These are phyloP conservation scores for Cadophora luteo-olivacea DNA, from an alignment of 2,329 filamentous ascomycete species.

Conservation along the genomic window DNA sequence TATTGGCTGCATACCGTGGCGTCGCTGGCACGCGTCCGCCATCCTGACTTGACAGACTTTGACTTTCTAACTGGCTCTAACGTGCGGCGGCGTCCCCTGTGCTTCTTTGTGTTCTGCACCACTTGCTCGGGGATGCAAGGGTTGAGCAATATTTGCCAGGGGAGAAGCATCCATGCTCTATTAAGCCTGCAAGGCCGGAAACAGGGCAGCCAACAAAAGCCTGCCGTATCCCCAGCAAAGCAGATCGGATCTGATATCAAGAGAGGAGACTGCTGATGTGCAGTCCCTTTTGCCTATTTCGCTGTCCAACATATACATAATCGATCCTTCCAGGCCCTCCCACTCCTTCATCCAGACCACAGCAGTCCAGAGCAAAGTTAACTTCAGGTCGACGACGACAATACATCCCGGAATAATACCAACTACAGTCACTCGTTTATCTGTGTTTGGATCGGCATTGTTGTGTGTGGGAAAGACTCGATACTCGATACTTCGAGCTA, in stretches of 20 bases:
- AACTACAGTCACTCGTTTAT: constrained; percentile 43
- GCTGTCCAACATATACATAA: constrained; percentile 8
- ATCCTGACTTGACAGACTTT: constrained; percentile 5
- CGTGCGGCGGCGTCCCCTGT: constrained; percentile 1
- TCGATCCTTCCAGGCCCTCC: constrained; percentile 15
- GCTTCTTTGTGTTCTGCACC: constrained; percentile 15
- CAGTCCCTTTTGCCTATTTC: constrained; percentile 22
- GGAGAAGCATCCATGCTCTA: constrained; percentile 1
- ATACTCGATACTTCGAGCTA: constrained; percentile 1
- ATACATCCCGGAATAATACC: constrained; percentile 24
- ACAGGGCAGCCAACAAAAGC: constrained; percentile 16
- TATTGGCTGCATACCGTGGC: constrained; percentile 25
- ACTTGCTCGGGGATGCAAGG: constrained; percentile 18
- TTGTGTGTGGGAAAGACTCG: constrained; percentile 1
- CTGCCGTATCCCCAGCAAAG: constrained; percentile 15
- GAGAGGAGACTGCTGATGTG: constrained; percentile 14
- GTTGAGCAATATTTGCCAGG: constrained; percentile 9
- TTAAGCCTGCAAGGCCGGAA: background rate
- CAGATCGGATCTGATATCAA: constrained; percentile 9
- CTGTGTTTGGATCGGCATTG: constrained; percentile 29
- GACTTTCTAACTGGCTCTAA: constrained; percentile 7
- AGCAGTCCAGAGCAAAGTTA: background rate
- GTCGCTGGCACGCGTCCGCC: constrained; percentile 12
- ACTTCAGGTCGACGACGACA: constrained; percentile 1
- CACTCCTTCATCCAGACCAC: background rate